phyloP scores from a whole-genome alignment of 2,329 filamentous ascomycete species.

The Teratosphaeria zuluensis region DNA sequence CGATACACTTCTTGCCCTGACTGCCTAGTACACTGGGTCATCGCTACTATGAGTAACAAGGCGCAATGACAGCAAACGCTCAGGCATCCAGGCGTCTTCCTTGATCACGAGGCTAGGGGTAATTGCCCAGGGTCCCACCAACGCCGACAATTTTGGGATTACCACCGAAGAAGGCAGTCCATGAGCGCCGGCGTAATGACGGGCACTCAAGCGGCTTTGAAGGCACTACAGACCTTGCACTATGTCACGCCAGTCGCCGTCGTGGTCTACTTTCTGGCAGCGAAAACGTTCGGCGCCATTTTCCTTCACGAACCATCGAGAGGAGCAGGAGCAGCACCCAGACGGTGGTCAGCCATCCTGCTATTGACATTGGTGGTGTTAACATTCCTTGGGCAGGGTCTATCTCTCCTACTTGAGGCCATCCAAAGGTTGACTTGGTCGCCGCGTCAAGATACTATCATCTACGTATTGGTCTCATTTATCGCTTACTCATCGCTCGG shows the following conservation, averaged over 20 bases:
- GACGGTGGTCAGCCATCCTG: constrained; percentile 11
- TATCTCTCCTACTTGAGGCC: constrained; percentile 11
- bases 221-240: constrained; percentile 16
- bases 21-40: background rate
- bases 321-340: constrained; percentile 3
- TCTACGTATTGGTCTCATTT: constrained; percentile 13
- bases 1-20: background rate
- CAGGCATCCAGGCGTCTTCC: background rate
- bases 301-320: constrained; percentile 18
- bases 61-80: background rate
- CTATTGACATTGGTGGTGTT: constrained; percentile 9
- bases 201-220: background rate
- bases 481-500: constrained; percentile 13
- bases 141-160: background rate
- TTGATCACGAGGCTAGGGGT: background rate
- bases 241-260: constrained; percentile 18
- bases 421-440: constrained; percentile 4
- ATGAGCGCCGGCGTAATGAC: background rate
- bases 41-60: background rate
- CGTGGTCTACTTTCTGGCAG: constrained; percentile 16
- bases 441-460: constrained; percentile 15
- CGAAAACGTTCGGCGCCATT: constrained; percentile 18
- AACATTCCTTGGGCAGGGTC: constrained; percentile 13
- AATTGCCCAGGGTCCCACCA: background rate
- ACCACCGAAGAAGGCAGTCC: background rate